These are phyloP conservation scores for Puccinia hordei DNA, from an alignment of 1,284 basidiomycete genomes.

Conservation along the genomic window DNA sequence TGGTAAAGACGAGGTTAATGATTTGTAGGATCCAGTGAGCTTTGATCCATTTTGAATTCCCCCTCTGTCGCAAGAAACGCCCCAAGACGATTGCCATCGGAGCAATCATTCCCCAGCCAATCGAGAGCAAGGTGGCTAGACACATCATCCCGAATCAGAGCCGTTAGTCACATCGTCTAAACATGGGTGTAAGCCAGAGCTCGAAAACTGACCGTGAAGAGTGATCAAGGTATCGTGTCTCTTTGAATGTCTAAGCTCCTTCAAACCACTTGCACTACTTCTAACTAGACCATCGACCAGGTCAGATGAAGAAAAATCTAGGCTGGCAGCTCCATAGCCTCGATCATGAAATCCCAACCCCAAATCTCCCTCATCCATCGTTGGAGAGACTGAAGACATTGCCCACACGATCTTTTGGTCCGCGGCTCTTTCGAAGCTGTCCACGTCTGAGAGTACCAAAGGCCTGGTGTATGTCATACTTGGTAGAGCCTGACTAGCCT, in stretches of 20 bases:
- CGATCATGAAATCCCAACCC: slow-evolving; percentile 35
- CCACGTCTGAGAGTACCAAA: slow-evolving; percentile 24
- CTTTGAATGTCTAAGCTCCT: slow-evolving; percentile 40
- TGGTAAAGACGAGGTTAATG: slow-evolving; percentile 24
- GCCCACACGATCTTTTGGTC: slow-evolving; percentile 44
- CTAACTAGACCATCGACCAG: slow-evolving; percentile 15
- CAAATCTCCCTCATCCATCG: not conserved
- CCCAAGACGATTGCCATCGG: slow-evolving; percentile 34
- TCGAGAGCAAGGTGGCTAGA: slow-evolving; percentile 38
- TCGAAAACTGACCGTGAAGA: slow-evolving; percentile 36
- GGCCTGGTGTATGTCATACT: slow-evolving; percentile 27
- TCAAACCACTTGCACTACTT: slow-evolving; percentile 4
- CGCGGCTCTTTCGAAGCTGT: slow-evolving; percentile 14
- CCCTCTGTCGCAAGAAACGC: slow-evolving; percentile 23
- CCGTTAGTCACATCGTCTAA: slow-evolving; percentile 8
- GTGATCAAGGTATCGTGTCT: slow-evolving; percentile 46
- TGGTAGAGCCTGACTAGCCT: not conserved
- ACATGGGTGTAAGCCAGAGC: not conserved
- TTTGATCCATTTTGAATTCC: slow-evolving; percentile 19
- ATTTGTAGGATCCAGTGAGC: slow-evolving; percentile 40
- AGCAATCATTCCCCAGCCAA: slow-evolving; percentile 28
- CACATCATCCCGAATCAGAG: not conserved
- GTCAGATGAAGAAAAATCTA: not conserved
- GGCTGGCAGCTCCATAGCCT: slow-evolving; percentile 26
- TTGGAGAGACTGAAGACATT: slow-evolving; percentile 29